These are phyloP conservation scores for Rutstroemia sp. DNA, from an alignment of 2,329 filamentous ascomycete genomes.

Conservation along the genomic window DNA sequence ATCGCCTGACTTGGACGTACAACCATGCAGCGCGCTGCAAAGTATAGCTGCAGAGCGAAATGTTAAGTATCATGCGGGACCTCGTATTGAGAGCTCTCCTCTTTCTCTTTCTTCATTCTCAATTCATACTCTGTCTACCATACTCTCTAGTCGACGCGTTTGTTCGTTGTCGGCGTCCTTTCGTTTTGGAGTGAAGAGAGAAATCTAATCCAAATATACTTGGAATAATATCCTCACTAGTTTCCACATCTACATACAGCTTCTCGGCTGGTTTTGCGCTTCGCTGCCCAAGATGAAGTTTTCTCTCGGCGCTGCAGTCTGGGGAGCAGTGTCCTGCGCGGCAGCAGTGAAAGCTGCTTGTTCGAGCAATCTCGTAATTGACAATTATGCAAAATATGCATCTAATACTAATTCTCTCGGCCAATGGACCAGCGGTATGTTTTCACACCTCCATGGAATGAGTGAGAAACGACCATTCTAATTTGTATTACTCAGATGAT, in stretches of 20 bases:
- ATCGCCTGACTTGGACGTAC: too few species aligned
- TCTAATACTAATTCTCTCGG: conserved; percentile 30
- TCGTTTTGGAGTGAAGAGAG: neutral
- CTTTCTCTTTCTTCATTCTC: too few species aligned
- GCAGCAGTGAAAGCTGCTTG: conserved; percentile 19
- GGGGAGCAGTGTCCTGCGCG: conserved; percentile 6
- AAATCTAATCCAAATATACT: neutral
- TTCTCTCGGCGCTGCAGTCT: neutral
- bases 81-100: too few species aligned
- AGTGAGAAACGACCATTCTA: neutral
- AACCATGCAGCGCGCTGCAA: too few species aligned
- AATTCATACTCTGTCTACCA: too few species aligned
- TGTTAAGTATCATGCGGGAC: too few species aligned
- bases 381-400: conserved; percentile 28
- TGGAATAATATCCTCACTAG: too few species aligned
- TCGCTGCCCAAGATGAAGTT: neutral
- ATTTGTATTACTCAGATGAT: conserved; percentile 36
- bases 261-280: neutral
- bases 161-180: conserved; percentile 1
- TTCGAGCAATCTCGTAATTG: conserved; percentile 25
- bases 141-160: neutral
- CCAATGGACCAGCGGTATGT: conserved; percentile 33
- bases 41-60: too few species aligned
- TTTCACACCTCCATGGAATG: too few species aligned
- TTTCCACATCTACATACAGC: neutral